Base-by-base conservation (phyloP, 441 rosid genomes). In the Croton laevigatus region DNA sequence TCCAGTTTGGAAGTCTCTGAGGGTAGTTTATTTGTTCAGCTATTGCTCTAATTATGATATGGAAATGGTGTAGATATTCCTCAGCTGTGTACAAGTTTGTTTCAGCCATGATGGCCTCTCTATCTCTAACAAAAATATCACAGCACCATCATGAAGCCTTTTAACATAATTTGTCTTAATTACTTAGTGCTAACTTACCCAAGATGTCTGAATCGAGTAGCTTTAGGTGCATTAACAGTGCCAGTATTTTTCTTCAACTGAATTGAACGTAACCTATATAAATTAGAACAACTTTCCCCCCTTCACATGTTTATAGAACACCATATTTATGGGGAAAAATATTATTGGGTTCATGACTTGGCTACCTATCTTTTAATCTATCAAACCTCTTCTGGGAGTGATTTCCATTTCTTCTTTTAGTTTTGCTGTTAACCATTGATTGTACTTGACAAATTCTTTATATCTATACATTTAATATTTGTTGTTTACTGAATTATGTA, bases 381-480 rank as follows among this genome's bases (percentile, higher is more conserved):
- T 32, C 53, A 23, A 1, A 51, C 40, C 65, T 62, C 11, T 38
- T 36, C 32, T 60, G 20, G 45, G 55, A 71, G 49, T 54, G n/a
- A 17, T 65, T 42, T 23, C 20, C 20, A 36, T 51, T 23, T 46
- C 2, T 1, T 60, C 61, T 8, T 1, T 23, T 67, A 63, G 6
- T 12, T 66, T 27, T 38, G n/a, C 16, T 42, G 53, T 4, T 14
- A 66, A 13, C 36, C 70, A 14, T 4, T 19, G 46, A 20, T 17
- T 54, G 7, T 34, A 42, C 44, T 59, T 12, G 44, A 19, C 32
- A 34, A 27, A 20, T 23, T 22, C 12, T 42, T 37, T 40, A 14
- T 13, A 40, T 67, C n/a, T 32, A n/a, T 44, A 62, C 22, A 32
- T 44, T 62, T 62, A 52, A 49, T 53, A 65, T 69, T 62, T 70